Conservation (phyloP, 768 basidiomycete genomes). For the Psilocybe subaeruginosa region DNA sequence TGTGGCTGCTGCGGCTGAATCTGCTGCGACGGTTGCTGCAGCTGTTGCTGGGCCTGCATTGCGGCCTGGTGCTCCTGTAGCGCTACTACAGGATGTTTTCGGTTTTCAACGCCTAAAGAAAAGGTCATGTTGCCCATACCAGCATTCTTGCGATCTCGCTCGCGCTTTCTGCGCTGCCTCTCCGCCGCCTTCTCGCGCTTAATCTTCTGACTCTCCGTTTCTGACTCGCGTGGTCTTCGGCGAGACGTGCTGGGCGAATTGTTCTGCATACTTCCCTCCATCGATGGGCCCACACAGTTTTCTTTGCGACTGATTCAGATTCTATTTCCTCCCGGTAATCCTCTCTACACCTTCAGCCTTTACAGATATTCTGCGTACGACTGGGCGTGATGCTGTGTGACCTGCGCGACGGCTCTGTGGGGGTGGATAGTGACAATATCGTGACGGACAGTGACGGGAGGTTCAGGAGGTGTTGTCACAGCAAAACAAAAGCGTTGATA, state of each 20-base stretch:
- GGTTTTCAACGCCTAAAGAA: conserved; percentile 34
- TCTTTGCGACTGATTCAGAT: conserved; percentile 13
- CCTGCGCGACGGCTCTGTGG: conserved; percentile 39
- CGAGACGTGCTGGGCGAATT: conserved; percentile 33
- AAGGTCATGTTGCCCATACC: conserved; percentile 46
- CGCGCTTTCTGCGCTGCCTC: conserved; percentile 81
- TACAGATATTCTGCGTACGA: conserved; percentile 19
- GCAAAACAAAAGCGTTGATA: conserved; percentile 13
- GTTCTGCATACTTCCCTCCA: conserved; percentile 30
- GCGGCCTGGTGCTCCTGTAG: conserved; percentile 20
- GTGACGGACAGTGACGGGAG: conserved; percentile 52
- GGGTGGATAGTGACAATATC: conserved; percentile 48
- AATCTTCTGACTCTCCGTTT: conserved; percentile 69
- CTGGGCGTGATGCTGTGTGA: conserved; percentile 46
- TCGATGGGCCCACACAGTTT: conserved; percentile 11
- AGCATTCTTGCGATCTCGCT: conserved; percentile 55
- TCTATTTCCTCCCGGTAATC: conserved; percentile 13
- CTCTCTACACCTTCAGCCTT: conserved; percentile 19
- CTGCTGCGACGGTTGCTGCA: conserved; percentile 25
- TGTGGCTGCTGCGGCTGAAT: conserved; percentile 19
- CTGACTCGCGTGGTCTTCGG: conserved; percentile 71
- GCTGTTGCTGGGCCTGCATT: conserved; percentile 22
- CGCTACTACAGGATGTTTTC: conserved; percentile 25
- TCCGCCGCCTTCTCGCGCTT: conserved; percentile 90
- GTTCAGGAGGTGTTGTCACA: conserved; percentile 41